phyloP scores from a whole-genome alignment of 2,329 filamentous ascomycete species.

The Whalleya microplaca region DNA sequence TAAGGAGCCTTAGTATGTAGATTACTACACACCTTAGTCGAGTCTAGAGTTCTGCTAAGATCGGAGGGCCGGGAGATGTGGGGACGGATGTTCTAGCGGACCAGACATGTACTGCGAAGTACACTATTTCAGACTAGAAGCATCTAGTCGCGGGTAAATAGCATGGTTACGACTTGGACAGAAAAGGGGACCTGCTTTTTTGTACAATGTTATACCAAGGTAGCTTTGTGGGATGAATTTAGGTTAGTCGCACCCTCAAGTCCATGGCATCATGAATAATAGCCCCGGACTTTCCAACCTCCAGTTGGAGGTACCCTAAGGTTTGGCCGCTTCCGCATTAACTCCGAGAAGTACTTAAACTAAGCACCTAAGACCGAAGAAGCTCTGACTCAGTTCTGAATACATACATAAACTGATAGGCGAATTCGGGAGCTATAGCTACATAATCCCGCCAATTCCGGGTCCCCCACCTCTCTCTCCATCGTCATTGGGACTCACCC shows the following conservation, averaged over 20 bases:
- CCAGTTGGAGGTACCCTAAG: not conserved
- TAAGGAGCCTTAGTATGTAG: too few relatives aligned
- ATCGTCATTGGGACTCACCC: not conserved
- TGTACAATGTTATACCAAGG: too few relatives aligned
- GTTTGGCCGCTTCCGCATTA: conserved; percentile 11
- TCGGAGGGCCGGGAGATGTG: not conserved
- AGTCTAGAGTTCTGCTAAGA: not conserved
- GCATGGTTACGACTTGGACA: too few relatives aligned
- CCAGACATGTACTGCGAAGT: too few relatives aligned
- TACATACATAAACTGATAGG: not conserved
- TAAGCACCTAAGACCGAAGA: not conserved
- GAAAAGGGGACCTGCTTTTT: too few relatives aligned
- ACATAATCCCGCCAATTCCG: not conserved
- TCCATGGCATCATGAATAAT: too few relatives aligned
- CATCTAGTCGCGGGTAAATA: too few relatives aligned
- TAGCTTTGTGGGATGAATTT: too few relatives aligned
- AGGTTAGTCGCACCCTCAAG: too few relatives aligned
- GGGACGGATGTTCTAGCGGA: not conserved
- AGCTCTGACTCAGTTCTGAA: conserved; percentile 8
- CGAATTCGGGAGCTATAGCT: not conserved
- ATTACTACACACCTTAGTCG: too few relatives aligned
- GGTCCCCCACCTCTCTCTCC: not conserved
- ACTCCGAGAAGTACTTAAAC: conserved; percentile 9
- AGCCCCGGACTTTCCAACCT: too few relatives aligned
- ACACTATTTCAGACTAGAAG: too few relatives aligned